phyloP scores from a whole-genome alignment of 257 asterid species.

The Lycium barbarum region DNA sequence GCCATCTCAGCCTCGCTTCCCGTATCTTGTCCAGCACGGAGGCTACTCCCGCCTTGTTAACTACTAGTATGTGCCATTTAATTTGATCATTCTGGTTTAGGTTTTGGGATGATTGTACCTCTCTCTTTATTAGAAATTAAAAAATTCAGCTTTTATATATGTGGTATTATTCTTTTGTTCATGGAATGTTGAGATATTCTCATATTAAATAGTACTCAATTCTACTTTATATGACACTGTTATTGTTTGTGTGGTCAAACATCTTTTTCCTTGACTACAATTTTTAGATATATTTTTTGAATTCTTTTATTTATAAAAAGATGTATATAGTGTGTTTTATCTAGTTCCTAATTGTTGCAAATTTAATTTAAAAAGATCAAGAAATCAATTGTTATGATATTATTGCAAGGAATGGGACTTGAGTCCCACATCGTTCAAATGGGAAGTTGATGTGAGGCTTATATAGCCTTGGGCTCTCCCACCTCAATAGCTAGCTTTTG shows the following conservation, averaged over 20 bases:
- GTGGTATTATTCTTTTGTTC: not conserved
- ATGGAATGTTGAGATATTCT: not conserved
- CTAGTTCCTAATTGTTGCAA: not conserved
- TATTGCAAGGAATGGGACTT: no score
- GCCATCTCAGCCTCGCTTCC: no score
- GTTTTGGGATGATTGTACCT: slow-evolving; percentile 12
- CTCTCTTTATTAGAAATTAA: not conserved
- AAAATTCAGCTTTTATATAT: not conserved
- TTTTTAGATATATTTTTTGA: not conserved
- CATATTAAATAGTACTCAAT: no score
- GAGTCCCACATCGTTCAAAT: no score
- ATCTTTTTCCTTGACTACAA: not conserved
- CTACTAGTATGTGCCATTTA: slow-evolving; percentile 6
- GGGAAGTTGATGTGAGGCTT: no score
- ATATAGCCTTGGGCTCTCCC: no score
- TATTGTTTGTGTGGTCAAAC: not conserved
- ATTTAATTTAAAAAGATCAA: not conserved
- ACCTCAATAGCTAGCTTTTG: no score
- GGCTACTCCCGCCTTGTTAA: no score
- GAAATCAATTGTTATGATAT: no score
- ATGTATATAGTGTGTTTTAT: not conserved
- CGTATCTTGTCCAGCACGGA: no score
- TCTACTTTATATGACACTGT: not conserved
- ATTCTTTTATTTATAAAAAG: not conserved
- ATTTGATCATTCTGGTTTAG: not conserved